Base-by-base conservation (phyloP, 2,329 filamentous ascomycete species). In the Thermoascus crustaceus region DNA sequence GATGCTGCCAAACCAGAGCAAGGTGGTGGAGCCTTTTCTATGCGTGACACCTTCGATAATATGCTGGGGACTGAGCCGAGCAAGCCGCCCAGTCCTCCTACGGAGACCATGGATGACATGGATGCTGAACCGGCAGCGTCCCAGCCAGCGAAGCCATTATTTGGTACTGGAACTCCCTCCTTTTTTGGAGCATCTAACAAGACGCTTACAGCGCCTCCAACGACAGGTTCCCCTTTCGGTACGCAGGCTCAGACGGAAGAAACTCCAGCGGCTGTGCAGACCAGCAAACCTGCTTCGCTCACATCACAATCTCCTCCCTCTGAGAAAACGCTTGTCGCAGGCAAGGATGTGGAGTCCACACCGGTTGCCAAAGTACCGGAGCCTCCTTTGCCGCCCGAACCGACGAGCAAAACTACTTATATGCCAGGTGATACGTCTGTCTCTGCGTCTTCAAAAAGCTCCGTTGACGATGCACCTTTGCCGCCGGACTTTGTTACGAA, bases 401-500 rank as follows among this genome's bases (percentile, higher is more conserved):
- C 67, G 4, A 66, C 63, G n/a, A 70, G 63, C 40, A 67, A 61
- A 47, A 57, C 55, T 23, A 55, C 46, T 8, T 70, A 69, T 47
- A 60, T 60, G 6, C 58, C 66, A 17, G 67, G 66, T 4, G 67
- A 71, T 39, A 69, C 66, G n/a, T 68, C 67, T 3, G 63, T 58
- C 6, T 68, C 66, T 6, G 66, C 63, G 3, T 58, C 60, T 4
- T 66, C 63, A 4, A 62, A 60, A 34, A 54, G 46, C 25, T 64
- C 63, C 4, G 38, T 50, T 27, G 63, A 67, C 7, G 64, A 66
- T 32, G 59, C 58, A 4, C 60, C 62, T 3, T 44, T 62, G 7
- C 58, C 60, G 5, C 53, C 55, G 4, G 48, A 52, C 30, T 47
- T 48, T 27, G 16, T 25, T 22, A 8, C 11, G 18, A 41, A 40